Evolutionary conservation across 2,329 filamentous ascomycete genomes (phyloP).

Genomic region (Cladosporium sp.): DNA sequence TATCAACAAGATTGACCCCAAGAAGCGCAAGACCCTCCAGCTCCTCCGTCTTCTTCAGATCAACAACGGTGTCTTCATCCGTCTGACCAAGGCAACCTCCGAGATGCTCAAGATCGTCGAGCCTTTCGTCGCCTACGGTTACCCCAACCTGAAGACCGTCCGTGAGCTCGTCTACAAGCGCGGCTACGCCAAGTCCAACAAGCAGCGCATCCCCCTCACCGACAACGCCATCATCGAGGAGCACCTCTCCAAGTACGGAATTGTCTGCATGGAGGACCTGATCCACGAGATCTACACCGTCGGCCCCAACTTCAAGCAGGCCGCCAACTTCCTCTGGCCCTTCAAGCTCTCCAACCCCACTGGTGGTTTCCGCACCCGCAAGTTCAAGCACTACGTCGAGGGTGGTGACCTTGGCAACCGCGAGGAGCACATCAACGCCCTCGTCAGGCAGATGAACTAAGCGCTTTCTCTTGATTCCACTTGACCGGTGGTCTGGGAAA

Average conservation of each 20-base stretch:
- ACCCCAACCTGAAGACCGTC: constrained; percentile 98
- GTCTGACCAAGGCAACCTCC: constrained; percentile 92
- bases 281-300: constrained; percentile 99
- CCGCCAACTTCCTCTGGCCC: constrained; percentile 98
- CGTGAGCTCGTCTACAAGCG: constrained; percentile 99
- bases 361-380: constrained; percentile 91
- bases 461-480: constrained; percentile 7
- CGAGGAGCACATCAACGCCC: constrained; percentile 94
- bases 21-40: constrained; percentile 99
- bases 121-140: constrained; percentile 98
- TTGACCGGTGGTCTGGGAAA: constrained; percentile 4
- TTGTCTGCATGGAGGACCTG: constrained; percentile 98
- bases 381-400: constrained; percentile 99
- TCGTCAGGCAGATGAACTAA: constrained; percentile 99
- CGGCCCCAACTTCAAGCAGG: constrained; percentile 97
- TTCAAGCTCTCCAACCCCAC: constrained; percentile 99
- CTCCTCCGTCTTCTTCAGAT: constrained; percentile 99
- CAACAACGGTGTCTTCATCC: constrained; percentile 99
- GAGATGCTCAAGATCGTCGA: constrained; percentile 99
- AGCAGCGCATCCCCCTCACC: constrained; percentile 93
- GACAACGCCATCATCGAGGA: constrained; percentile 98
- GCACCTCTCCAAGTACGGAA: constrained; percentile 95
- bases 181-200: constrained; percentile 97
- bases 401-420: constrained; percentile 98
- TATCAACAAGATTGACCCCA: constrained; percentile 99